Percentiles rank a stretch among this genome's conserved stretches.
These are phyloP conservation scores for Populus euphratica DNA, from an alignment of 345 rosid genomes.

Conservation along the genomic window DNA sequence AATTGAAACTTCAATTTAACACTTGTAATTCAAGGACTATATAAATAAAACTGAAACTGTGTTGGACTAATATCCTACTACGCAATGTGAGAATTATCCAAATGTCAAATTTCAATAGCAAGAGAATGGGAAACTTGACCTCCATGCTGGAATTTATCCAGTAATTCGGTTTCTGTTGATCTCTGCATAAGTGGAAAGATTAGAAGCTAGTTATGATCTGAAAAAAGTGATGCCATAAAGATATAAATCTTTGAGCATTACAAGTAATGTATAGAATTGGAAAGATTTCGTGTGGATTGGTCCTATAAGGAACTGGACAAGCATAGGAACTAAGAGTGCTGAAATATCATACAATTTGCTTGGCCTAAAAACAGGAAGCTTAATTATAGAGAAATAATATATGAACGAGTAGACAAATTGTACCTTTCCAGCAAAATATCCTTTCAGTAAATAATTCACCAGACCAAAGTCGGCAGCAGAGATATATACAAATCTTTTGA, in stretches of 20 bases:
- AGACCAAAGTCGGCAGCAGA: conserved; percentile 94
- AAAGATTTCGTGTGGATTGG: background rate
- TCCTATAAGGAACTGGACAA: background rate
- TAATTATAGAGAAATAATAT: background rate
- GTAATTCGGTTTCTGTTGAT: conserved; percentile 90
- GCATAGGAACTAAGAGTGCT: background rate
- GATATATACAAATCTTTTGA: conserved; percentile 80
- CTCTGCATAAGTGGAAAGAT: conserved; percentile 36
- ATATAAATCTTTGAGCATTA: background rate
- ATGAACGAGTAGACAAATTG: conserved; percentile 14
- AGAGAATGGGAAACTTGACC: conserved; percentile 38
- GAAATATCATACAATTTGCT: background rate
- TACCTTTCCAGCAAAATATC: conserved; percentile 97
- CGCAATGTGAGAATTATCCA: background rate
- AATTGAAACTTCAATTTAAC: background rate
- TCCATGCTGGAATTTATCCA: conserved; percentile 80
- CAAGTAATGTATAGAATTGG: background rate
- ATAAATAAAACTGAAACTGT: conserved; percentile 1
- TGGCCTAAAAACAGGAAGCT: background rate
- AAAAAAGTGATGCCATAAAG: background rate
- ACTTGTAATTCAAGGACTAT: background rate
- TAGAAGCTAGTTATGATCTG: conserved; percentile 10
- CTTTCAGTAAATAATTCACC: conserved; percentile 65
- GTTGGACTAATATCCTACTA: background rate
- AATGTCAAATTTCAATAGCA: background rate